Base-by-base conservation (phyloP, 1,139 yeast genomes). In the Casaregolazyma lundiana region DNA sequence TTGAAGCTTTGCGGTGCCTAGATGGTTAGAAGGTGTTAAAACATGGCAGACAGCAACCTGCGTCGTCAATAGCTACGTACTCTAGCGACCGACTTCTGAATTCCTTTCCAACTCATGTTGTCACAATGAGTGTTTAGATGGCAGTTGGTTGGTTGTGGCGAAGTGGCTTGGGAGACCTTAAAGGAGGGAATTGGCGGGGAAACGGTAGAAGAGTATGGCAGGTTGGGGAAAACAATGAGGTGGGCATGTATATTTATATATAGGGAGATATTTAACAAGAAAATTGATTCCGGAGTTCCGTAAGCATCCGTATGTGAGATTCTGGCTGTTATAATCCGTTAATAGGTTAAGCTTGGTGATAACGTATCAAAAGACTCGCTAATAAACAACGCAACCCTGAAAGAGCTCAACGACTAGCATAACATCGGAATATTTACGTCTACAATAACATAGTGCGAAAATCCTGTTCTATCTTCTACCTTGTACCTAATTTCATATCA, bases 81-180 rank as follows among this genome's bases (percentile, higher is more conserved):
- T 58, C 98, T 76, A 42, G 80, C 80, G 53, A 89, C 73, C 24
- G 95, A 81, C 70, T 89, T 92, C 55, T 86, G 86, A 60, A 92
- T 72, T 44, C 98, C 98, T 67, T 90, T 92, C 73, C 94, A 88
- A 67, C 95, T 84, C 97, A 90, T 43, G 37, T 19, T 22, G 20
- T 19, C n/a, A n/a, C n/a, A n/a, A n/a, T n/a, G n/a, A 9, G 24
- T 13, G 21, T 18, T 22, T 24, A 18, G 17, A 15, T 15, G 7
- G 13, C 35, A 4, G 19, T 34, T 34, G 36, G 21, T 13, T 17
- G 35, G 19, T 5, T 34, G 36, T 34, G 36, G 21, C 36, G 21
- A 15, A 26, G 13, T 26, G n/a, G 32, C 15, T 7, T 13, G 32
- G 15, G 13, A 26, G 6, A 11, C 15, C 3, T 26, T 26, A n/a